Conservation (phyloP, 805 yeast genomes). For the Saccharomycopsis schoenii region DNA sequence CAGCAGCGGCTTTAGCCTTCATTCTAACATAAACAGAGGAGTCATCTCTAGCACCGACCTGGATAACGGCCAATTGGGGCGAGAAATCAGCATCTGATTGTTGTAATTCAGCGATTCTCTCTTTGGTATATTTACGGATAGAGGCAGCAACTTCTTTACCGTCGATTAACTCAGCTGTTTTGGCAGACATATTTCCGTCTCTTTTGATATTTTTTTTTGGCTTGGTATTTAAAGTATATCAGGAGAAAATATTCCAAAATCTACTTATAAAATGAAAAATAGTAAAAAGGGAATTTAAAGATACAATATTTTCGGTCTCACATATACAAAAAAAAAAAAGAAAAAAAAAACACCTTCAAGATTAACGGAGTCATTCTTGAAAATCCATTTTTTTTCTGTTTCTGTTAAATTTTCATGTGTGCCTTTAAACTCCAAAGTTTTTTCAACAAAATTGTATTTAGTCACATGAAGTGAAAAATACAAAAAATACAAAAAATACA, state of each 20-base stretch:
- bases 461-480: too few relatives aligned
- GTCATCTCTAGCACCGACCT: slow-evolving; percentile 70
- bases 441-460: too few relatives aligned
- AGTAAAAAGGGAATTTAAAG: too few relatives aligned
- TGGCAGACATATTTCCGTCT: neutral
- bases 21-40: slow-evolving; percentile 73
- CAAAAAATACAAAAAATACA: too few relatives aligned
- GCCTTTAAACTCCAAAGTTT: too few relatives aligned
- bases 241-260: too few relatives aligned
- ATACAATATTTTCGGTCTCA: neutral
- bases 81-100: slow-evolving; percentile 41
- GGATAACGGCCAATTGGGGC: slow-evolving; percentile 62
- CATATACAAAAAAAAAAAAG: too few relatives aligned
- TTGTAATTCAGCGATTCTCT: slow-evolving; percentile 33
- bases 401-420: too few relatives aligned
- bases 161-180: slow-evolving; percentile 12
- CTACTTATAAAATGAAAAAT: too few relatives aligned
- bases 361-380: neutral
- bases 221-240: neutral
- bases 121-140: slow-evolving; percentile 6
- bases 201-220: neutral
- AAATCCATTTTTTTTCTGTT: neutral
- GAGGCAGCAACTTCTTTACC: slow-evolving; percentile 17
- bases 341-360: neutral
- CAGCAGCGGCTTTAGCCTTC: slow-evolving; percentile 70